Evolutionary conservation across 2,329 filamentous ascomycete species (phyloP), one percentile per base, ranked within the genome.

Genomic region (Pyrenochaeta sp.): DNA sequence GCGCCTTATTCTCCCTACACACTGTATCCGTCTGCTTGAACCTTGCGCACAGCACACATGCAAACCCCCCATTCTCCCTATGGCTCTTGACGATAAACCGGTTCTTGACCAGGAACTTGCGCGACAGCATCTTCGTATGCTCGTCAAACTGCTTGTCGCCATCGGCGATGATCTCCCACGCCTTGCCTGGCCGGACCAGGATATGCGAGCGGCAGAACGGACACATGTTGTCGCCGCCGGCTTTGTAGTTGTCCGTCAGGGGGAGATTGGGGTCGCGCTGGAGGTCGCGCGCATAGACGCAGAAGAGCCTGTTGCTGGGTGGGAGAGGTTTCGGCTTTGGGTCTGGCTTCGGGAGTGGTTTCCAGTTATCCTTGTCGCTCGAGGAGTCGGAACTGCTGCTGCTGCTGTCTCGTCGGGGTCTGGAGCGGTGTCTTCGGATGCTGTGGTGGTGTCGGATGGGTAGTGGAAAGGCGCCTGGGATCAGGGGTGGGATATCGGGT

Each of bases 71-170:
- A 6, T 51, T 45, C 9, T 61, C 53, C 8, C 64, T 47, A 41
- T 71, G 67, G 15, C 51, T 63, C 40, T 71, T 71, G 13, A 67
- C 53, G 9, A 67, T 45, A 29, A 71, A 69, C 9, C 63, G 53
- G 7, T 58, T 63, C 7, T 53, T 52, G 3, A 70, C 40, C 3
- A 61, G 27, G 20, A 70, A 69, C 10, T 49, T 46, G 17, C 49
- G 52, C 7, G 47, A 49, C n/a, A 18, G 10, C 9, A 21, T 21
- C 4, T 32, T 46, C 7, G 30, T 26, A n/a, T 39, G 22, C 3
- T 29, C 49, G n/a, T 51, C 32, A n/a, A 44, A 35, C 13, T 45
- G 35, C 8, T 30, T 49, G 20, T 35, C 42, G 9, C 34, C 22
- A 8, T 55, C 39, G 17, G 48, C 39, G 13, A 66, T 36, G 4